These are phyloP conservation scores for Schizothecium vesticola DNA, from an alignment of 495 filamentous ascomycete species.

Conservation along the genomic window DNA sequence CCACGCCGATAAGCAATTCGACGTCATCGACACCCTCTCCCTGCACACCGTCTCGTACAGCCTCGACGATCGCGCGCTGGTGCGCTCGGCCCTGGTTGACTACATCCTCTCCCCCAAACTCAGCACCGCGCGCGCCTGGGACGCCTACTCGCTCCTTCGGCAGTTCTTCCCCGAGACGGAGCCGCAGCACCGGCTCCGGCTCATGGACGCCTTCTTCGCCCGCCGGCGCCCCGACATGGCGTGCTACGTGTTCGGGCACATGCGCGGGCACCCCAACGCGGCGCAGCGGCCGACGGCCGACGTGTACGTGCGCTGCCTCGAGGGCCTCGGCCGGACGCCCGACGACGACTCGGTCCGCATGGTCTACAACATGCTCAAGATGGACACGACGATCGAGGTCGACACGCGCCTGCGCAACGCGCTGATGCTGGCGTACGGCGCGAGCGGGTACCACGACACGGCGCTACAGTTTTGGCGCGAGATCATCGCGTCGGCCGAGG, in stretches of 20 bases:
- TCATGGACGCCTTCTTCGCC: conserved; percentile 82
- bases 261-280: conserved; percentile 60
- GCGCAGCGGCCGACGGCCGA: conserved; percentile 58
- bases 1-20: conserved; percentile 62
- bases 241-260: conserved; percentile 78
- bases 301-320: conserved; percentile 71
- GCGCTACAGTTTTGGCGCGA: conserved; percentile 77
- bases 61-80: conserved; percentile 53
- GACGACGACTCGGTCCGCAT: conserved; percentile 63
- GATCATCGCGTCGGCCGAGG: conserved; percentile 70
- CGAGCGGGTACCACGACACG: conserved; percentile 55
- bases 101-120: conserved; percentile 59
- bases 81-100: conserved; percentile 58
- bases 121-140: conserved; percentile 64
- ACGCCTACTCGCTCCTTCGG: conserved; percentile 70
- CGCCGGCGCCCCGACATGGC: conserved; percentile 76
- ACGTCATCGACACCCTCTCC: conserved; percentile 72
- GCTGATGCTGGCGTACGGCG: conserved; percentile 78
- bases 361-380: conserved; percentile 86
- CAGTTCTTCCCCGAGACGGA: conserved; percentile 72
- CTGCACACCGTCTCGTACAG: conserved; percentile 59
- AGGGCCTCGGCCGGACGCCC: conserved; percentile 61
- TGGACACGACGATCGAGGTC: conserved; percentile 72
- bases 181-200: conserved; percentile 52
- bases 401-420: conserved; percentile 72